Percentiles rank a stretch among this genome's conserved stretches.
These are phyloP conservation scores for Syzygium syzygioides DNA, from an alignment of 441 rosid species.

Conservation along the genomic window DNA sequence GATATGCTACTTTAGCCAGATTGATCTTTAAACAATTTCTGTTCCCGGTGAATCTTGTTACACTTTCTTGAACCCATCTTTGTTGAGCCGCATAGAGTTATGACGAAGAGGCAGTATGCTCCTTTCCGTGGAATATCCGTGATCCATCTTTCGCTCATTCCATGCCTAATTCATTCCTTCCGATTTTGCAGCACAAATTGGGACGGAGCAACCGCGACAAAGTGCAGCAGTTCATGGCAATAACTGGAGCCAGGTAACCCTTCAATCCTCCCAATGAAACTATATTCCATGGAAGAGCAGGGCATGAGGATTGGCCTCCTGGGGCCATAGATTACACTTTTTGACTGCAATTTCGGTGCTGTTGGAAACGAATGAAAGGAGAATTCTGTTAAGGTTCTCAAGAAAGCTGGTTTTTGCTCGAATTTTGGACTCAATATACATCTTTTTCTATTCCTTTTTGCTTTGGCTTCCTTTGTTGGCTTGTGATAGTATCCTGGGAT, in stretches of 20 bases:
- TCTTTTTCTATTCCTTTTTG: not conserved
- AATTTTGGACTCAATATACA: not conserved
- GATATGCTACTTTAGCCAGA: not conserved
- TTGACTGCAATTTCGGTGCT: not conserved
- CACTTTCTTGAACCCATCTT: not conserved
- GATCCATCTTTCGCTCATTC: not conserved
- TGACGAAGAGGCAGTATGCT: not conserved
- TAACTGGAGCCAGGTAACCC: conserved; percentile 80
- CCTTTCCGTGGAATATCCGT: not conserved
- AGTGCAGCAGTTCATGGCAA: conserved; percentile 76
- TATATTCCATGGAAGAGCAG: not conserved
- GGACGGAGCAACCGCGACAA: conserved; percentile 81
- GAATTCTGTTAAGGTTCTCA: not conserved
- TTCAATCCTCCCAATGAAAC: not conserved
- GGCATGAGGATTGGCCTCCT: not conserved
- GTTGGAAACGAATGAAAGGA: not conserved
- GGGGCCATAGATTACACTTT: not conserved
- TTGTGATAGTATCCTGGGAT: not conserved
- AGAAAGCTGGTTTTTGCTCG: not conserved
- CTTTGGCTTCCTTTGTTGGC: not conserved
- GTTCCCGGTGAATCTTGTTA: not conserved
- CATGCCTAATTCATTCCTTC: not conserved
- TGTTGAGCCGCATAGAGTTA: not conserved
- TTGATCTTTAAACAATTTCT: not conserved
- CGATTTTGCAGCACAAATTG: conserved; percentile 57